Percentiles rank a stretch among this genome's conserved stretches.
phyloP scores from a whole-genome alignment of 2,329 filamentous ascomycete species.

The Penicillium sp. region DNA sequence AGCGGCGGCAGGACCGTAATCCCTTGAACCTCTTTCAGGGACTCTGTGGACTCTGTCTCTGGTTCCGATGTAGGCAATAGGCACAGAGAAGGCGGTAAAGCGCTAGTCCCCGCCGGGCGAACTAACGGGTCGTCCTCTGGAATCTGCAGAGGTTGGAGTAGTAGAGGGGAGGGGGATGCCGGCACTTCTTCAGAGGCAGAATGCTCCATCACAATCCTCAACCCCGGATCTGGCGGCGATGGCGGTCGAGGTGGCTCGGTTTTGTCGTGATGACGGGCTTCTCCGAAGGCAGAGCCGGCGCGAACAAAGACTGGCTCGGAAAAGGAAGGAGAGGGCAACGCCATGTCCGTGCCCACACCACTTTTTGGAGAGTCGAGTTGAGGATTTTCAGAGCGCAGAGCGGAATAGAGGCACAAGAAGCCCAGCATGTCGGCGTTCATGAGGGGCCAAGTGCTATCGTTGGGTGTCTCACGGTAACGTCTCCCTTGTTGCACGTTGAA shows the following conservation, averaged over 20 bases:
- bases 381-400: conserved; percentile 4
- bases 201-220: too few species aligned
- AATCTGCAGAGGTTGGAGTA: conserved; percentile 1
- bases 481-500: conserved; percentile 3
- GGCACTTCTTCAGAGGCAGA: too few species aligned
- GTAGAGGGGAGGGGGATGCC: conserved; percentile 10
- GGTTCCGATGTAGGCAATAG: too few species aligned
- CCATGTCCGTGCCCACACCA: conserved; percentile 4
- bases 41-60: too few species aligned
- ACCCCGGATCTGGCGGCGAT: too few species aligned
- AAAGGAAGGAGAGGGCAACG: neutral
- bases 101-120: neutral
- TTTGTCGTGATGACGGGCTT: neutral
- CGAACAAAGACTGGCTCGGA: neutral
- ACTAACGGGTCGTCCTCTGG: neutral
- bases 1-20: neutral
- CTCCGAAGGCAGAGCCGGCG: too few species aligned
- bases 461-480: conserved; percentile 8
- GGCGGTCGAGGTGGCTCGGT: neutral
- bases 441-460: neutral
- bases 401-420: conserved; percentile 4
- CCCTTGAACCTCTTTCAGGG: too few species aligned
- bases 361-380: neutral
- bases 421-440: conserved; percentile 1
- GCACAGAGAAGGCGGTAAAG: neutral